These are phyloP conservation scores for Colletotrichum australisinense DNA, from an alignment of 2,329 filamentous ascomycete species.

Conservation along the genomic window DNA sequence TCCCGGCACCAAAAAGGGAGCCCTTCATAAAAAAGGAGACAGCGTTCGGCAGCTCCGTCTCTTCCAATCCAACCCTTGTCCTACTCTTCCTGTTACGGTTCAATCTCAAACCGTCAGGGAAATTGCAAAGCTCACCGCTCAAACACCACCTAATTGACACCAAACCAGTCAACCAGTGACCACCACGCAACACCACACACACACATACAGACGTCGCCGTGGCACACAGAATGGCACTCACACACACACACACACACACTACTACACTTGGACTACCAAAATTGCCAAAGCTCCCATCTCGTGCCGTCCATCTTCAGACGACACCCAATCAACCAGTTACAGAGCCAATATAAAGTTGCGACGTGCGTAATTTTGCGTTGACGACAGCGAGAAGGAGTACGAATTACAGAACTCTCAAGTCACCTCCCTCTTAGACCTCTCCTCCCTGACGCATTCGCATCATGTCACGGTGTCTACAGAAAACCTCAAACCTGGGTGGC, in stretches of 20 bases:
- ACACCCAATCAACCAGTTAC: conserved; percentile 21
- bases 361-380: conserved; percentile 20
- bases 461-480: neutral
- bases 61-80: neutral
- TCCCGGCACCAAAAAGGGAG: neutral
- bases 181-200: neutral
- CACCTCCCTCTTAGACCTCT: neutral
- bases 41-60: conserved; percentile 26
- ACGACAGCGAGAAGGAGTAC: conserved; percentile 13
- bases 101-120: conserved; percentile 33
- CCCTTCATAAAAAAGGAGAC: conserved; percentile 5
- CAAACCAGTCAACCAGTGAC: neutral
- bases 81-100: conserved; percentile 20
- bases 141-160: neutral
- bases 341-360: neutral
- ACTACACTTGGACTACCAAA: neutral
- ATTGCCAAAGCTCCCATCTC: neutral
- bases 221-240: neutral
- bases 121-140: conserved; percentile 32
- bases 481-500: neutral
- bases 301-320: conserved; percentile 12
- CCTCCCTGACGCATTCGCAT: neutral
- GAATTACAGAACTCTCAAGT: neutral
- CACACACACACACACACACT: neutral
- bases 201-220: neutral